Conservation (phyloP, 768 basidiomycete species). For the Tricholoma matsutake region DNA sequence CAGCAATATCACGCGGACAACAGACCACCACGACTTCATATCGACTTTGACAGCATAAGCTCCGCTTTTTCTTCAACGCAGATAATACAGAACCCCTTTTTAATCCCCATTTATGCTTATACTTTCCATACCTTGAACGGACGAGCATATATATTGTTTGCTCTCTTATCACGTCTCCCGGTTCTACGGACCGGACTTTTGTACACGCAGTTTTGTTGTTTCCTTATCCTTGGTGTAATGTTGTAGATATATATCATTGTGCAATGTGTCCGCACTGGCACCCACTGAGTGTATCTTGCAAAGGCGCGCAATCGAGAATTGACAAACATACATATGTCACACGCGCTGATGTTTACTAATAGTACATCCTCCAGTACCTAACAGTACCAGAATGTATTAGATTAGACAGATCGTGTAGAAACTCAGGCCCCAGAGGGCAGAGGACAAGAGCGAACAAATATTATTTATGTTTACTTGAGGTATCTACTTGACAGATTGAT, state of each 20-base stretch:
- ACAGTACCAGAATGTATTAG: too few species aligned
- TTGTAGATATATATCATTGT: background rate
- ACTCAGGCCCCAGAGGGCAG: background rate
- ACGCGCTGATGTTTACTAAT: too few species aligned
- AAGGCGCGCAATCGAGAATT: too few species aligned
- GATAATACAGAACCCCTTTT: background rate
- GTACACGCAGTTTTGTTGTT: background rate
- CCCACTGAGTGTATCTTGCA: background rate
- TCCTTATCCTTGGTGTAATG: background rate
- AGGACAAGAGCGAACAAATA: background rate
- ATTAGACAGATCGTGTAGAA: background rate
- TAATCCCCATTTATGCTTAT: constrained; percentile 11
- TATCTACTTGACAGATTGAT: background rate
- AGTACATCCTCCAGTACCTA: too few species aligned
- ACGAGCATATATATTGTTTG: background rate
- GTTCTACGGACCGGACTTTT: background rate
- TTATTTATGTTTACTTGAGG: background rate
- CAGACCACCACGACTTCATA: background rate
- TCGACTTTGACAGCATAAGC: background rate
- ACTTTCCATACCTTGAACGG: constrained; percentile 3
- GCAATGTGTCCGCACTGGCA: background rate
- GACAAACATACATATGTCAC: too few species aligned
- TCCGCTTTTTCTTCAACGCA: background rate
- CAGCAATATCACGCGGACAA: background rate
- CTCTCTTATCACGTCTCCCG: background rate